These are phyloP conservation scores for Rhodotorula paludigena DNA, from an alignment of 768 basidiomycete species.

Conservation along the genomic window DNA sequence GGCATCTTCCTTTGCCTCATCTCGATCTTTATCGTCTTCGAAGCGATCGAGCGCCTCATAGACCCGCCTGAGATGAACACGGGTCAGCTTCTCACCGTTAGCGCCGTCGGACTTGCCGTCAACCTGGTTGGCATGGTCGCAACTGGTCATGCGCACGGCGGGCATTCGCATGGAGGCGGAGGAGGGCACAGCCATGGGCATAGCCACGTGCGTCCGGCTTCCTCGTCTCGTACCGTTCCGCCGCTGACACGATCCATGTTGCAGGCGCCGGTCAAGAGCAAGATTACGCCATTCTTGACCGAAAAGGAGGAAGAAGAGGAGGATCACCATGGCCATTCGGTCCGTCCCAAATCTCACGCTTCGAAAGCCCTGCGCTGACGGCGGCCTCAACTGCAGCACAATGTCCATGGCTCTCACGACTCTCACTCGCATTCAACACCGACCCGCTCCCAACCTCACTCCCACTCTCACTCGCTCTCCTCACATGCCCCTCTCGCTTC, in stretches of 20 bases:
- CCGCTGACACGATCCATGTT: too few relatives aligned
- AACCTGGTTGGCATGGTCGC: slow-evolving; percentile 99
- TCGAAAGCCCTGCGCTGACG: not conserved
- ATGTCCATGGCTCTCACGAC: slow-evolving; percentile 7
- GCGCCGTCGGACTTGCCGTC: slow-evolving; percentile 78
- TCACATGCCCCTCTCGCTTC: not conserved
- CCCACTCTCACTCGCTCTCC: slow-evolving; percentile 4
- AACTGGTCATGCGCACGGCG: slow-evolving; percentile 59
- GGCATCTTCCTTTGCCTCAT: slow-evolving; percentile 90
- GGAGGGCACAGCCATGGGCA: slow-evolving; percentile 28
- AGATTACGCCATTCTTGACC: slow-evolving; percentile 29
- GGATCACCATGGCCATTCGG: slow-evolving; percentile 18
- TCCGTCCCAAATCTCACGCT: not conserved
- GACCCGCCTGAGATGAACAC: slow-evolving; percentile 91
- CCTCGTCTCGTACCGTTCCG: not conserved
- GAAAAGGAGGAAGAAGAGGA: slow-evolving; percentile 17
- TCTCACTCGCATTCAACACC: not conserved
- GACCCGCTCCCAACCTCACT: not conserved
- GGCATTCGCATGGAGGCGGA: slow-evolving; percentile 43
- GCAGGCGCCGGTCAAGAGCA: slow-evolving; percentile 14
- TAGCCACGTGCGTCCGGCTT: not conserved
- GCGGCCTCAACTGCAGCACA: not conserved
- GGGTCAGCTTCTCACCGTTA: slow-evolving; percentile 81
- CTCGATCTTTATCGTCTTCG: slow-evolving; percentile 96
- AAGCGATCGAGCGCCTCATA: slow-evolving; percentile 85